Evolutionary conservation across 768 basidiomycete species (phyloP), one percentile per base, ranked within the genome.

Genomic region (Phaffia australis): DNA sequence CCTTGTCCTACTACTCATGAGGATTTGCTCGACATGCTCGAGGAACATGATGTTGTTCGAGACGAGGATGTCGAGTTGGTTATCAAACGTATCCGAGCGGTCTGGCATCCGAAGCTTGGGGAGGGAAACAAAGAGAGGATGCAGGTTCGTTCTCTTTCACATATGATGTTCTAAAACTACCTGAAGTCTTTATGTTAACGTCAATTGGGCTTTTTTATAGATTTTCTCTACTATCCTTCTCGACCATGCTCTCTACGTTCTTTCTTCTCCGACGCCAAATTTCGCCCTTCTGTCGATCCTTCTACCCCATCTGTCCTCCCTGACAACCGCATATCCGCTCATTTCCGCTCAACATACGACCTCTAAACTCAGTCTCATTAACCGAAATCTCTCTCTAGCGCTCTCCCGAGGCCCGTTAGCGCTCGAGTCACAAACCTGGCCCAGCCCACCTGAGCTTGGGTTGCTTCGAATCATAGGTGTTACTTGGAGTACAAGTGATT

Each of bases 401-500:
- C 78, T 99, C 21, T 82, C 85, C 2, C 80, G 80, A 8, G 89
- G 88, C 0, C 79, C 88, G 0, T 78, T 83, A 18, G 78, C 81
- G 29, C 75, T 75, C 0, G 79, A 82, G 11, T 80, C 89, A 3
- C 88, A 83, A 78, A 97, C 90, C 0, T 98, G 89, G 86, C 94
- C 95, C 7, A 86, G 87, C 32, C 75, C 85, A 3, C 78, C 89
- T 5, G 95, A 99, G 75, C 80, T 99, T 23, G 79, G 82, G 0
- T 79, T 99, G 2, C 79, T 98, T 35, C 84, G 92, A 27, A 75
- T 92, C 49, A 82, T 89, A 60, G 91, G 91, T 3, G 78, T 80
- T 18, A 78, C 88, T 47, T 99, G 93, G 93, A 87, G 92, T 3
- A 91, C 92, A 2, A 94, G 90, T 74, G 95, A 99, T 77, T 82